phyloP scores from a whole-genome alignment of 306 rosid species.

The Malus domestica region DNA sequence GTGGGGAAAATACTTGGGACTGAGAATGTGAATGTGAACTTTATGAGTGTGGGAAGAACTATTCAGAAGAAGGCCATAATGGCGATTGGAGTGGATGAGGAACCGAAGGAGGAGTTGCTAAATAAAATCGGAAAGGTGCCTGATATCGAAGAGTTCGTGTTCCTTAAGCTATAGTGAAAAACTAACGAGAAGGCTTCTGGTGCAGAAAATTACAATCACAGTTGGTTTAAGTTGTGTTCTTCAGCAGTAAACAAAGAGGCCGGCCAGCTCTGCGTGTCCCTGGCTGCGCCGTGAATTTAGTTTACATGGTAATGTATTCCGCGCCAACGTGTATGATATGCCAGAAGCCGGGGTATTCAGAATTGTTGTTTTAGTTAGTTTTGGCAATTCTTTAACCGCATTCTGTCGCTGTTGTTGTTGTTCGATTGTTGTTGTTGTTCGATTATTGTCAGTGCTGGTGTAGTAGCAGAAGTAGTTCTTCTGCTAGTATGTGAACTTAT shows the following conservation, averaged over 20 bases:
- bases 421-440: background rate
- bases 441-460: slow-evolving; percentile 1
- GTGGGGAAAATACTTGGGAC: slow-evolving; percentile 72
- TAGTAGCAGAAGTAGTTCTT: background rate
- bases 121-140: slow-evolving; percentile 59
- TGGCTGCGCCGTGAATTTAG: background rate
- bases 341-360: background rate
- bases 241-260: background rate
- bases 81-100: slow-evolving; percentile 95
- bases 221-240: background rate
- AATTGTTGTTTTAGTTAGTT: background rate
- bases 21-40: slow-evolving; percentile 72
- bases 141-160: slow-evolving; percentile 81
- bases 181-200: background rate
- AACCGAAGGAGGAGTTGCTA: slow-evolving; percentile 51
- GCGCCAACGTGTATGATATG: background rate
- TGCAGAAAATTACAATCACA: background rate
- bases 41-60: slow-evolving; percentile 92
- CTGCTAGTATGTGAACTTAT: slow-evolving; percentile 1
- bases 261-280: background rate
- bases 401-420: background rate
- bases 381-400: background rate
- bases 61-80: slow-evolving; percentile 51
- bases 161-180: slow-evolving; percentile 47
- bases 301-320: background rate